phyloP scores from a whole-genome alignment of 2,329 filamentous ascomycete genomes.

The Clonostachys byssicola region DNA sequence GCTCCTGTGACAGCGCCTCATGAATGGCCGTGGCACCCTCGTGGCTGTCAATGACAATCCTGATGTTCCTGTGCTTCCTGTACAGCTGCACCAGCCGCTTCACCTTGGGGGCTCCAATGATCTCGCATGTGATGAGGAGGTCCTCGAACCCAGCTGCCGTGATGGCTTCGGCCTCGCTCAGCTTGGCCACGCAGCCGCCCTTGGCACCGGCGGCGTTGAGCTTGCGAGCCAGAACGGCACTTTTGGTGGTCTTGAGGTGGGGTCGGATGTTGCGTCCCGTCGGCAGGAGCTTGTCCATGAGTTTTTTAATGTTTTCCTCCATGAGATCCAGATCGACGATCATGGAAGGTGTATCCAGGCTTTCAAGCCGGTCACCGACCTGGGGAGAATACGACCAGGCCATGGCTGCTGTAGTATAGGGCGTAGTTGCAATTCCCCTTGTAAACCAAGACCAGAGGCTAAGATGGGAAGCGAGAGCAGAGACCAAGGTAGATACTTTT shows the following conservation, averaged over 20 bases:
- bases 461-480: too few relatives aligned
- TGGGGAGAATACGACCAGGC: constrained; percentile 1
- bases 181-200: constrained; percentile 46
- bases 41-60: constrained; percentile 43
- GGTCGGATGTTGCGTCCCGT: constrained; percentile 40
- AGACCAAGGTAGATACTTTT: too few relatives aligned
- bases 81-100: constrained; percentile 36
- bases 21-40: constrained; percentile 38
- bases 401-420: too few relatives aligned
- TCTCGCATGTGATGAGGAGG: constrained; percentile 46
- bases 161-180: constrained; percentile 39
- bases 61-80: constrained; percentile 24
- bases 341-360: constrained; percentile 51
- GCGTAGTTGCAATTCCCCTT: too few relatives aligned
- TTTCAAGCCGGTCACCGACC: constrained; percentile 4
- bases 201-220: constrained; percentile 40
- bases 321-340: constrained; percentile 47
- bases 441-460: too few relatives aligned
- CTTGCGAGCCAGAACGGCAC: constrained; percentile 33
- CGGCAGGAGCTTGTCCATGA: constrained; percentile 38
- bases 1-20: constrained; percentile 30
- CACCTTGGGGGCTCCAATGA: constrained; percentile 41
- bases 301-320: constrained; percentile 43
- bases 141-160: constrained; percentile 38
- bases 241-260: constrained; percentile 50